Conservation (phyloP, 768 basidiomycete genomes). For the Daedaleopsis sinensis region DNA sequence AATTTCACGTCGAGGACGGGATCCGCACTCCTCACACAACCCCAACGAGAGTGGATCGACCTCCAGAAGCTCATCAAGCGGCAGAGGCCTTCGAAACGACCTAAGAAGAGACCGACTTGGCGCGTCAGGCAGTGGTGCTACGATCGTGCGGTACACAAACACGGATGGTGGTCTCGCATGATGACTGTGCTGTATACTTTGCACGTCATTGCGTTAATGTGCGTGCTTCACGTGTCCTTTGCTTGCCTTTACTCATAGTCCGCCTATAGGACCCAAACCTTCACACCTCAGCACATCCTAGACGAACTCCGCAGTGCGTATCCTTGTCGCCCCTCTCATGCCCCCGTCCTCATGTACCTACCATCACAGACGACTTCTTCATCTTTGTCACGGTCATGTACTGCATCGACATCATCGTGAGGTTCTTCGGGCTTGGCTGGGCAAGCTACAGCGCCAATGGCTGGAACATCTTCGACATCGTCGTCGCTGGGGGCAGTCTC, state of each 20-base stretch:
- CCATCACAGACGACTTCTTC: conserved; percentile 68
- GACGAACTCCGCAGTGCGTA: conserved; percentile 65
- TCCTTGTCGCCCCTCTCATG: background rate
- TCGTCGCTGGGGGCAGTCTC: conserved; percentile 81
- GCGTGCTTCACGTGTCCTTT: conserved; percentile 29
- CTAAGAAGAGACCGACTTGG: conserved; percentile 58
- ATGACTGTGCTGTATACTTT: conserved; percentile 81
- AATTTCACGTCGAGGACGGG: conserved; percentile 91
- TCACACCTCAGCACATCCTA: conserved; percentile 49
- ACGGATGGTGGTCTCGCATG: conserved; percentile 87
- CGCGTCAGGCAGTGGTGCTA: conserved; percentile 82
- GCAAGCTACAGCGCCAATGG: conserved; percentile 84
- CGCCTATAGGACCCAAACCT: conserved; percentile 74
- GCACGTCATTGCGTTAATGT: conserved; percentile 87
- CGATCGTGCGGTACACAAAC: conserved; percentile 87
- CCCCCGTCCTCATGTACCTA: background rate
- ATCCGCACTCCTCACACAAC: conserved; percentile 78
- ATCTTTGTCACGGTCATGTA: conserved; percentile 74
- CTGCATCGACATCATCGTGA: conserved; percentile 72
- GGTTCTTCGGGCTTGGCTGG: conserved; percentile 86
- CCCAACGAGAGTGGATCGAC: conserved; percentile 95
- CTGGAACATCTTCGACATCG: conserved; percentile 91
- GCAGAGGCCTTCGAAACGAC: conserved; percentile 85
- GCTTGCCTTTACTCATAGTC: conserved; percentile 3
- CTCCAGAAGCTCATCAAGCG: conserved; percentile 85